Base-by-base conservation (phyloP, 1,284 basidiomycete genomes). In the Ceraceosorus bombacis region DNA sequence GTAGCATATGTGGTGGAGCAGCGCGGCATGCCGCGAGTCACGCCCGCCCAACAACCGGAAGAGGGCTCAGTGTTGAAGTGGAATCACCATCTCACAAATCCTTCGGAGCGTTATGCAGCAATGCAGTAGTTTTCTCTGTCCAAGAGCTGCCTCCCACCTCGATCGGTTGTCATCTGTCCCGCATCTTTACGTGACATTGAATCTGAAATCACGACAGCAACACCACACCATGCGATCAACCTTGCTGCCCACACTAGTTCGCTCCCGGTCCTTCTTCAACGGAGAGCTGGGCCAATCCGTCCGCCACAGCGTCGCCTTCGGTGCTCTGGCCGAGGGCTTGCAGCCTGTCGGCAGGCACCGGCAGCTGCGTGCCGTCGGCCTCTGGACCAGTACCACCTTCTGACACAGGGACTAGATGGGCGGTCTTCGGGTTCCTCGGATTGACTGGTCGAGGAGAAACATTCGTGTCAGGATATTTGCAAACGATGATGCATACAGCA, bases 401-500 rank as follows among this genome's bases (percentile, higher is more conserved):
- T 10, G 43, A 46, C 4, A 10, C 15, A 15, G 43, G 43, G 10
- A 46, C 43, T 10, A 46, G 43, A 46, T 46, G 43, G 9, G 43
- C 43, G 10, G 15, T 10, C 43, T 46, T 46, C 4, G 43, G 43
- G 43, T 46, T 46, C 10, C 43, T 10, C 43, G 43, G 43, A 15
- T 46, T 46, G 43, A 46, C 43, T 46, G 43, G 43, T 27, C 27
- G 27, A 9, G 13, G 2, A 43, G 13, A 40, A 37, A 37, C 48
- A 9, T 15, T 49, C 59, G 36, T 36, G 59, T 58, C 62, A 7
- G 49, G 13, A 9, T 56, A 51, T 41, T 50, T 17, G 10, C 51
- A 51, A 56, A 63, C 59, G 39, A 39, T 49, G 17, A 43, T 56
- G 36, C 36, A 12, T 39, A 53, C 5, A 13, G 39, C 9, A 5